These are phyloP conservation scores for Aspergillus neotritici DNA, from an alignment of 2,329 filamentous ascomycete species.

Conservation along the genomic window DNA sequence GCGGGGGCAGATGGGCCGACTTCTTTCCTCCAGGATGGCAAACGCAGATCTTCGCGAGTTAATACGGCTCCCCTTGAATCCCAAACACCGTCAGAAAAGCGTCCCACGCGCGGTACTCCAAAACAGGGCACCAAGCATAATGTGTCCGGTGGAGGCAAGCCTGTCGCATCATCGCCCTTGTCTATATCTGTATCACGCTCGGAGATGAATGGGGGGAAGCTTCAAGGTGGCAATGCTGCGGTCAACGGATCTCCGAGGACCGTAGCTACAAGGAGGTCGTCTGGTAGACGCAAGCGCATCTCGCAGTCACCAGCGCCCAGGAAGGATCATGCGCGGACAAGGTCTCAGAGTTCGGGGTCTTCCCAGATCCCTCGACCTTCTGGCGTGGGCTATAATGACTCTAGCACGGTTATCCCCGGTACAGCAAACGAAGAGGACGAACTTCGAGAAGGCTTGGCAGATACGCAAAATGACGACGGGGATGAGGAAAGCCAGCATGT, in stretches of 20 bases:
- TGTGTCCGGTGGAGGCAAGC: slow-evolving; percentile 19
- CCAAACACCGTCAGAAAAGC: slow-evolving; percentile 44
- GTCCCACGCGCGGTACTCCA: slow-evolving; percentile 40
- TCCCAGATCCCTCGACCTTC: slow-evolving; percentile 13
- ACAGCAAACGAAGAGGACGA: slow-evolving; percentile 9
- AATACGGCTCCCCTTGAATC: slow-evolving; percentile 44
- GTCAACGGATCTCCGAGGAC: slow-evolving; percentile 29
- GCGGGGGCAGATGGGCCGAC: slow-evolving; percentile 80
- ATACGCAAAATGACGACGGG: slow-evolving; percentile 13
- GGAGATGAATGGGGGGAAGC: slow-evolving; percentile 26
- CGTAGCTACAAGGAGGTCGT: slow-evolving; percentile 17
- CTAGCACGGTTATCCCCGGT: slow-evolving; percentile 1
- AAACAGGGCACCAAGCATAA: slow-evolving; percentile 30
- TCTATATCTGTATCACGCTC: slow-evolving; percentile 24
- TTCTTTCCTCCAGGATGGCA: slow-evolving; percentile 63
- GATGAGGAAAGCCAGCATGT: slow-evolving; percentile 22
- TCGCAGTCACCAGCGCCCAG: slow-evolving; percentile 27
- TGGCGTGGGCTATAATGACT: slow-evolving; percentile 16
- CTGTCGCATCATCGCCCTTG: slow-evolving; percentile 28
- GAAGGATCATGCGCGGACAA: slow-evolving; percentile 21
- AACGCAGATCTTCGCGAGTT: slow-evolving; percentile 56
- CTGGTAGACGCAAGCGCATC: slow-evolving; percentile 16
- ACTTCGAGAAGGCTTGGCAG: slow-evolving; percentile 1
- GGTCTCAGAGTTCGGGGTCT: slow-evolving; percentile 26
- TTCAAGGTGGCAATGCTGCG: slow-evolving; percentile 22